These are phyloP conservation scores for Punica granatum DNA, from an alignment of 345 rosid species.

Conservation along the genomic window DNA sequence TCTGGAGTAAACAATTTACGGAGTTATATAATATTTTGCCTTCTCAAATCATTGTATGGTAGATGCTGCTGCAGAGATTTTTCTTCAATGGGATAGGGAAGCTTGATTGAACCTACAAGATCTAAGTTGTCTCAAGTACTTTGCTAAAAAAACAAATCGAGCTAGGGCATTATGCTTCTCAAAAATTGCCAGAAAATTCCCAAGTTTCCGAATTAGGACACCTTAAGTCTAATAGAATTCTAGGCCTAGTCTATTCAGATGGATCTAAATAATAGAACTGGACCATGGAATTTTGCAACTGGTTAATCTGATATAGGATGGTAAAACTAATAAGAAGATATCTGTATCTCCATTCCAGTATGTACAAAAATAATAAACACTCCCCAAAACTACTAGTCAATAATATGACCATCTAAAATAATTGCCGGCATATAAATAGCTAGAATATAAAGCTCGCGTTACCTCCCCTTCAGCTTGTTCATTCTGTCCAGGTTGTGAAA, in stretches of 20 bases:
- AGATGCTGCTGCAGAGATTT: not conserved
- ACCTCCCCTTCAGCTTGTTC: constrained; percentile 47
- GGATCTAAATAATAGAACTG: not conserved
- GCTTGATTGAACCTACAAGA: not conserved
- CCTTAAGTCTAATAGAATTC: not conserved
- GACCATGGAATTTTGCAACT: not conserved
- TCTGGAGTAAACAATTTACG: not conserved
- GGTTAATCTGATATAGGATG: not conserved
- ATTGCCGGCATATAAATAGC: not conserved
- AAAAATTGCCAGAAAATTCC: not conserved
- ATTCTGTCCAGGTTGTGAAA: constrained; percentile 26
- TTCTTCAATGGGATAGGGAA: not conserved
- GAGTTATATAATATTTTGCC: not conserved
- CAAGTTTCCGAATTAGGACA: not conserved
- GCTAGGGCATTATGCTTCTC: not conserved
- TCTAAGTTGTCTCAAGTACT: not conserved
- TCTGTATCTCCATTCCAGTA: not conserved
- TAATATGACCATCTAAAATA: not conserved
- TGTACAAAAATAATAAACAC: not conserved
- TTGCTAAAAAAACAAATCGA: not conserved
- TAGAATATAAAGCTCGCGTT: constrained; percentile 5
- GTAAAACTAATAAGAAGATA: not conserved
- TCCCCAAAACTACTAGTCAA: not conserved
- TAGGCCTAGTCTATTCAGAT: not conserved
- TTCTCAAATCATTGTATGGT: not conserved